Conservation (phyloP, 2,329 filamentous ascomycete genomes). For the Tolypocladium nubicola region DNA sequence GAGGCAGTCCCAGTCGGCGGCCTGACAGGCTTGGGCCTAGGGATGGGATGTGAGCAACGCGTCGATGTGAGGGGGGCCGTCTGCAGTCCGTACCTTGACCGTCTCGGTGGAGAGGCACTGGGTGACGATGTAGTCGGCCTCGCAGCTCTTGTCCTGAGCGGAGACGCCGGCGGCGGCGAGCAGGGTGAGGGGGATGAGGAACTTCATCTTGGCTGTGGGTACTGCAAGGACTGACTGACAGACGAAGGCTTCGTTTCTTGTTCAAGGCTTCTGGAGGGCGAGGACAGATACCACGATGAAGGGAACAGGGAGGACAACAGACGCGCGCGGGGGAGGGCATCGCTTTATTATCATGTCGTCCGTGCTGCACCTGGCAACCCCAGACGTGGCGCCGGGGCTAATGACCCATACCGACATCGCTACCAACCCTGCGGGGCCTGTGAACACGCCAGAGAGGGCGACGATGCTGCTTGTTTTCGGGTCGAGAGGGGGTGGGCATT, state of each 20-base stretch:
- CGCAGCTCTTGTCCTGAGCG: constrained; percentile 24
- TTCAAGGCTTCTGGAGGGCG: neutral
- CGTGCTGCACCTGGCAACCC: neutral
- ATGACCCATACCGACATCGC: neutral
- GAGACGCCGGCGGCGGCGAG: constrained; percentile 23
- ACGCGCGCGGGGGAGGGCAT: neutral
- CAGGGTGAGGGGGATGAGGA: constrained; percentile 28
- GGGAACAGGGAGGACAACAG: neutral
- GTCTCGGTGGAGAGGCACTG: constrained; percentile 30
- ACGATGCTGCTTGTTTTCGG: neutral
- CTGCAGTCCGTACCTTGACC: constrained; percentile 18
- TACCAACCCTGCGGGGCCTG: neutral
- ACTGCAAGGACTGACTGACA: neutral
- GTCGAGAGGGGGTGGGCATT: neutral
- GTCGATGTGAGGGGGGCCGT: neutral
- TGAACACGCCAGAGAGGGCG: neutral
- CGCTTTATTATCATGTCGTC: neutral
- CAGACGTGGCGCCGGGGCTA: neutral
- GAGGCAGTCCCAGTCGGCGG: constrained; percentile 34
- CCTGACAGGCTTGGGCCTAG: constrained; percentile 24
- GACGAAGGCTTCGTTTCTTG: neutral
- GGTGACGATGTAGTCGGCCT: constrained; percentile 36
- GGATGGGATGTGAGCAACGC: neutral
- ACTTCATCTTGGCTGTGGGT: constrained; percentile 30
- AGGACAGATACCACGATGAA: neutral